Evolutionary conservation across 805 yeast species (phyloP), one percentile per base, ranked within the genome.

Genomic region (Yamadazyma nakazawae): DNA sequence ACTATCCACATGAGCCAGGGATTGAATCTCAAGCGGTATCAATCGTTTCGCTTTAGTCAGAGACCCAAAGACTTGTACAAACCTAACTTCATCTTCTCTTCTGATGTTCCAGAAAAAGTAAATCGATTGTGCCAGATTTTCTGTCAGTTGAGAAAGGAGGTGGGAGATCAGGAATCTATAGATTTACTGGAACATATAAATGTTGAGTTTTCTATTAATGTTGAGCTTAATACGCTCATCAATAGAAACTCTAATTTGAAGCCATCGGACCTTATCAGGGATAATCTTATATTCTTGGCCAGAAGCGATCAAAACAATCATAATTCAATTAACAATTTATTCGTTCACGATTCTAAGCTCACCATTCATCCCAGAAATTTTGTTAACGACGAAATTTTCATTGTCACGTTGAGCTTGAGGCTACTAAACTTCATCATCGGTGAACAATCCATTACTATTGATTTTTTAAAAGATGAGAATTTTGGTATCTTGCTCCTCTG

Each of bases 71-170:
- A 71, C 52, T 56, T 62, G 5, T 56, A 61, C 37, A 62, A 62
- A 48, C 76, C 76, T 30, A 69, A 67, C 51, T 62, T 69, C 43
- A 54, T 71, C 17, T 68, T 66, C 48, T 61, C 68, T 3, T 68
- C 74, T 6, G 67, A 71, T 47, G 64, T 71, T 11, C 61, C 63
- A 0, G 56, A 54, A 24, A 59, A 60, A 42, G 58, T 64, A 19
- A 38, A 36, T 5, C 40, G 34, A n/a, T 40, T 51, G 19, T 34
- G 21, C 14, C 31, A 28, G 40, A 24, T 36, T 10, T 46, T 32
- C 39, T 32, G 40, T 17, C 47, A 45, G 36, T 16, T 39, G 17
- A 26, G 41, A 19, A 31, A 36, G 16, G 43, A 42, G n/a, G 34
- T 30, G 2, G 40, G 42, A 10, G 44, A 40, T 16, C 43, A 53